Conservation (phyloP, 768 basidiomycete genomes). For the Chiua virens region DNA sequence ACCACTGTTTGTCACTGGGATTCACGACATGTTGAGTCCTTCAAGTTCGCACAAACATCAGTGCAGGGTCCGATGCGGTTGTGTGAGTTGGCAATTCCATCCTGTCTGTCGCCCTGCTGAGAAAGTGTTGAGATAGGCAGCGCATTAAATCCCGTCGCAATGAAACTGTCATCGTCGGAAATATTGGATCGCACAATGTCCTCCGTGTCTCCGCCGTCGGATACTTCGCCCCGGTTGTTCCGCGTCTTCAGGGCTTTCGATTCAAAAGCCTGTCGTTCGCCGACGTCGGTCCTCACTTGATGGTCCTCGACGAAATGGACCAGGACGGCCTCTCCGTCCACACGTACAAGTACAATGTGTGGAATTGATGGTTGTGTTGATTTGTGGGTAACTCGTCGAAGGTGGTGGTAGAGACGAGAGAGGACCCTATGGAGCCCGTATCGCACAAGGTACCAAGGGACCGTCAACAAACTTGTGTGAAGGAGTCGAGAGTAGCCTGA, state of each 20-base stretch:
- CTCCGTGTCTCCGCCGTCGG: neutral
- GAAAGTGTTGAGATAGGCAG: neutral
- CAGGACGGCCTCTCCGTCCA: slow-evolving; percentile 14
- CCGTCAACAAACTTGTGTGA: slow-evolving; percentile 4
- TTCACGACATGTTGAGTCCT: neutral
- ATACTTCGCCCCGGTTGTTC: neutral
- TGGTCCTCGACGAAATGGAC: slow-evolving; percentile 3
- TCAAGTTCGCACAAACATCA: too few species aligned
- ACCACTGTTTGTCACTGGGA: neutral
- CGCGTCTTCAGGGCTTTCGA: neutral
- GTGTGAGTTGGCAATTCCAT: neutral
- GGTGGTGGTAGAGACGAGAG: neutral
- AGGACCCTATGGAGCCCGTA: neutral
- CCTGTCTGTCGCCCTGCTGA: neutral
- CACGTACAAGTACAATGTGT: slow-evolving; percentile 13
- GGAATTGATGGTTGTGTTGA: slow-evolving; percentile 4
- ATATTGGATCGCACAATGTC: neutral
- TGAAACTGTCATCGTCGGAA: neutral
- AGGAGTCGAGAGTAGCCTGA: slow-evolving; percentile 1
- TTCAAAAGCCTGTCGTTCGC: neutral
- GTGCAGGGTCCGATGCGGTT: neutral
- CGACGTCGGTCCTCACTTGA: neutral
- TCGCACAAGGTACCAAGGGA: slow-evolving; percentile 6
- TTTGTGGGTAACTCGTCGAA: neutral
- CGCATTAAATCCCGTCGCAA: neutral